These are phyloP conservation scores for Phaeosphaeria sp. DNA, from an alignment of 2,329 filamentous ascomycete species.

Conservation along the genomic window DNA sequence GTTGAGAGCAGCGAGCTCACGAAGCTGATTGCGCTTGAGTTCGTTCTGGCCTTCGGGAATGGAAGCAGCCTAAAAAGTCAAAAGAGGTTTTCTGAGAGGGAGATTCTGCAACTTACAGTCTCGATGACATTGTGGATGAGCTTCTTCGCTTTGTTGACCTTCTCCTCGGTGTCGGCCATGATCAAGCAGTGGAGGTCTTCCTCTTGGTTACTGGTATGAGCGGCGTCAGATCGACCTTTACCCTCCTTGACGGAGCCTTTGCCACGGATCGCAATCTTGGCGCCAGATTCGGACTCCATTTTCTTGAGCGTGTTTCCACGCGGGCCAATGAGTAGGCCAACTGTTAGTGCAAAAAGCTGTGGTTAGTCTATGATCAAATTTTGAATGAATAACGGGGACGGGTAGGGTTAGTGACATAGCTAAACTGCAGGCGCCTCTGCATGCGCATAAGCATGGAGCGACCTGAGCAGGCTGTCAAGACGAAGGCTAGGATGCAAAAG, in stretches of 20 bases:
- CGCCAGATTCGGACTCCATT: constrained; percentile 96
- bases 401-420: constrained; percentile 51
- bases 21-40: constrained; percentile 96
- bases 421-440: constrained; percentile 44
- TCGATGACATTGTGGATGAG: constrained; percentile 98
- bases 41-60: constrained; percentile 99
- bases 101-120: constrained; percentile 71
- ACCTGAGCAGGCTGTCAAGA: constrained; percentile 53
- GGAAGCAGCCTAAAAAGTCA: constrained; percentile 78
- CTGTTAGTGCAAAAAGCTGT: constrained; percentile 84
- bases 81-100: constrained; percentile 8
- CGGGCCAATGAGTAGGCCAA: constrained; percentile 99
- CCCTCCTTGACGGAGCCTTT: constrained; percentile 99
- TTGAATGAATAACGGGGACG: constrained; percentile 34
- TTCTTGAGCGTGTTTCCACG: constrained; percentile 99
- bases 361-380: constrained; percentile 77
- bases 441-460: constrained; percentile 36
- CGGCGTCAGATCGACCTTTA: constrained; percentile 97
- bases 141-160: constrained; percentile 99
- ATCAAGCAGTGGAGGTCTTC: constrained; percentile 98
- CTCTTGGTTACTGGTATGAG: constrained; percentile 99
- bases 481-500: constrained; percentile 53
- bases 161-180: constrained; percentile 99
- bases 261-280: constrained; percentile 99
- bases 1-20: constrained; percentile 96